Conservation (phyloP, 1,284 basidiomycete species). For the Apiotrichum mycotoxinovorans region DNA sequence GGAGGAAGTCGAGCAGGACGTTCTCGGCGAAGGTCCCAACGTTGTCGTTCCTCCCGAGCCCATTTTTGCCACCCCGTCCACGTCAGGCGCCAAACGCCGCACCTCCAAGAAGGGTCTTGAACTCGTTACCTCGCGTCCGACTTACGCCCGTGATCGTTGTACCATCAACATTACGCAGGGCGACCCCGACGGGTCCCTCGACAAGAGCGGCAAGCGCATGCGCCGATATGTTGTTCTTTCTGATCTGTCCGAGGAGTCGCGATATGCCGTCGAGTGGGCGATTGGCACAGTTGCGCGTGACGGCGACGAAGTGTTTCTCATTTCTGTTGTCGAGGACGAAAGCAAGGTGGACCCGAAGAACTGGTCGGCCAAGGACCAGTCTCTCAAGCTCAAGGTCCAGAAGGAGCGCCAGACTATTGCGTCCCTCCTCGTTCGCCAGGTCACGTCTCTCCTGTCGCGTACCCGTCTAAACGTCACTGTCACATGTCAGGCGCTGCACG, state of each 20-base stretch:
- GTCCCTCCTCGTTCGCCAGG: slow-evolving; percentile 81
- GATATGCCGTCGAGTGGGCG: slow-evolving; percentile 91
- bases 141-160: slow-evolving; percentile 87
- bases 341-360: slow-evolving; percentile 80
- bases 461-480: slow-evolving; percentile 82
- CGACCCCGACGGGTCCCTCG: slow-evolving; percentile 61
- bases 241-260: slow-evolving; percentile 86
- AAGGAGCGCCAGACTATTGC: slow-evolving; percentile 90
- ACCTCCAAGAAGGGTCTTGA: slow-evolving; percentile 42
- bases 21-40: slow-evolving; percentile 64
- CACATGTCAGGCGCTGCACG: slow-evolving; percentile 90
- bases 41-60: slow-evolving; percentile 58
- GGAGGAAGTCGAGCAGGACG: slow-evolving; percentile 51
- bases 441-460: slow-evolving; percentile 81
- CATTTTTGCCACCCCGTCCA: slow-evolving; percentile 30
- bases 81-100: slow-evolving; percentile 22
- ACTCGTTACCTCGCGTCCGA: slow-evolving; percentile 66
- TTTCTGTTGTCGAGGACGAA: slow-evolving; percentile 91
- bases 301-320: slow-evolving; percentile 84
- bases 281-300: slow-evolving; percentile 94
- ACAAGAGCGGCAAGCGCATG: slow-evolving; percentile 56
- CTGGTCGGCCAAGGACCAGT: slow-evolving; percentile 63
- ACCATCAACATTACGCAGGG: slow-evolving; percentile 86
- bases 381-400: slow-evolving; percentile 73
- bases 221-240: slow-evolving; percentile 85